Evolutionary conservation across 352 stramenopile genomes (phyloP).

Genomic region (Phytophthora lateralis): DNA sequence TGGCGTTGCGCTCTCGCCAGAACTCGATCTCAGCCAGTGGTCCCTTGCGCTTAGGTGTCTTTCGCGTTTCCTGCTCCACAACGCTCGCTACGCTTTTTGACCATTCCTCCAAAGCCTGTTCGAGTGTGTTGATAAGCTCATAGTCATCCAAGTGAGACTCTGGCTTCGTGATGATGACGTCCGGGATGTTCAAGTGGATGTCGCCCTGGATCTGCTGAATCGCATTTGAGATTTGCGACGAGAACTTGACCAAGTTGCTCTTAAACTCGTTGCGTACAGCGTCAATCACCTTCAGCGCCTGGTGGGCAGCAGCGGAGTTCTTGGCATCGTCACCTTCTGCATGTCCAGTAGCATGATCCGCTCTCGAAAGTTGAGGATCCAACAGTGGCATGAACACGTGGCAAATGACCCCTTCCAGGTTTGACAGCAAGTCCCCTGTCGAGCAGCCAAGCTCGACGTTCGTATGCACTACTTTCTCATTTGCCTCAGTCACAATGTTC

Average conservation of each 20-base stretch:
- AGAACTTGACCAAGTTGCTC: slow-evolving; percentile 92
- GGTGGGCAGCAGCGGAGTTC: slow-evolving; percentile 20
- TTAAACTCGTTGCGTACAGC: slow-evolving; percentile 89
- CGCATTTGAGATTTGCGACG: slow-evolving; percentile 91
- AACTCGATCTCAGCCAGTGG: slow-evolving; percentile 96
- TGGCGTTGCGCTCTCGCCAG: slow-evolving; percentile 94
- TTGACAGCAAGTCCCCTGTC: slow-evolving; percentile 83
- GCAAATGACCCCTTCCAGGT: slow-evolving; percentile 87
- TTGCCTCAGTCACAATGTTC: slow-evolving; percentile 26
- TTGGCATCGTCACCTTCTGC: slow-evolving; percentile 23
- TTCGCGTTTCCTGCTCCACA: slow-evolving; percentile 91
- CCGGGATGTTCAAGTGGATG: slow-evolving; percentile 92
- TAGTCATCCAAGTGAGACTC: slow-evolving; percentile 87
- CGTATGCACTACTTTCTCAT: slow-evolving; percentile 57
- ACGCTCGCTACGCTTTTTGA: slow-evolving; percentile 90
- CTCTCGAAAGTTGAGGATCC: slow-evolving; percentile 65
- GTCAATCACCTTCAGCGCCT: slow-evolving; percentile 84
- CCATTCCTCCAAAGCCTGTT: slow-evolving; percentile 93
- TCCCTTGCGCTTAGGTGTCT: slow-evolving; percentile 87
- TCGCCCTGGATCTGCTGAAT: slow-evolving; percentile 95
- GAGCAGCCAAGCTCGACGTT: slow-evolving; percentile 90
- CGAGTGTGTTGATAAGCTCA: slow-evolving; percentile 88
- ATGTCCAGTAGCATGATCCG: slow-evolving; percentile 16
- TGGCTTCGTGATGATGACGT: slow-evolving; percentile 90
- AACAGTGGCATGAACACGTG: slow-evolving; percentile 91